phyloP scores from a whole-genome alignment of 164 flowering plant genomes.

The Protea cynaroides region DNA sequence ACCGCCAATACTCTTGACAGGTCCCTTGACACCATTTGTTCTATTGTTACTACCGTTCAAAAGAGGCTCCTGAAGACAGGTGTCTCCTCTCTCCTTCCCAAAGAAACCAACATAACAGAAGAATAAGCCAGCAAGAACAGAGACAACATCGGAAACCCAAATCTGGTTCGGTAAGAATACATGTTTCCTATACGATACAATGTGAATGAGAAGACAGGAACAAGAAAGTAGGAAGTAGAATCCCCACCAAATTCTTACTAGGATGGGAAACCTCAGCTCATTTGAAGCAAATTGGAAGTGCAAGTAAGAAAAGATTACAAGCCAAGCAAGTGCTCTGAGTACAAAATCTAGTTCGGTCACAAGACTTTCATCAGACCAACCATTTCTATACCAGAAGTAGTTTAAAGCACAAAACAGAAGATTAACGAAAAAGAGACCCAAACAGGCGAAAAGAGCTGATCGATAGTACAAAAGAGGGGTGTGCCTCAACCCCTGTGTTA shows the following conservation, averaged over 20 bases:
- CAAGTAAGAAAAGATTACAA: too few relatives aligned
- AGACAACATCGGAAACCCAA: conserved; percentile 40
- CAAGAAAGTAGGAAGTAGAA: conserved; percentile 36
- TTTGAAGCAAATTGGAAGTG: too few relatives aligned
- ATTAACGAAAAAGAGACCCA: too few relatives aligned
- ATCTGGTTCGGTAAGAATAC: conserved; percentile 13
- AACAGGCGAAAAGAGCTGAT: too few relatives aligned
- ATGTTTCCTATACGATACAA: conserved; percentile 23
- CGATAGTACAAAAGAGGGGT: too few relatives aligned
- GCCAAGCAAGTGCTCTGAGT: too few relatives aligned
- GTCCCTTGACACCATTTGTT: conserved; percentile 13
- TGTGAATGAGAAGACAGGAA: conserved; percentile 39
- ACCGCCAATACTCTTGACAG: conserved; percentile 24
- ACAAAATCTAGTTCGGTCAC: conserved; percentile 19
- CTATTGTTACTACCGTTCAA: too few relatives aligned
- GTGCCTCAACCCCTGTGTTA: too few relatives aligned
- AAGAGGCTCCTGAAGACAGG: conserved; percentile 50
- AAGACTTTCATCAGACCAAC: conserved; percentile 23
- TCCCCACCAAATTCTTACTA: conserved; percentile 60
- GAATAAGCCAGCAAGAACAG: too few relatives aligned
- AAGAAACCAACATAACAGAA: conserved; percentile 43
- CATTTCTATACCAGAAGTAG: conserved; percentile 21
- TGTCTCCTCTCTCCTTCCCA: conserved; percentile 24
- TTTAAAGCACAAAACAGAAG: too few relatives aligned
- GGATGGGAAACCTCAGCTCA: too few relatives aligned